A percentile compares a stretch with the other conserved stretches of the same genome.
Conservation (phyloP, 1,284 basidiomycete species). For the Tilletia indica region DNA sequence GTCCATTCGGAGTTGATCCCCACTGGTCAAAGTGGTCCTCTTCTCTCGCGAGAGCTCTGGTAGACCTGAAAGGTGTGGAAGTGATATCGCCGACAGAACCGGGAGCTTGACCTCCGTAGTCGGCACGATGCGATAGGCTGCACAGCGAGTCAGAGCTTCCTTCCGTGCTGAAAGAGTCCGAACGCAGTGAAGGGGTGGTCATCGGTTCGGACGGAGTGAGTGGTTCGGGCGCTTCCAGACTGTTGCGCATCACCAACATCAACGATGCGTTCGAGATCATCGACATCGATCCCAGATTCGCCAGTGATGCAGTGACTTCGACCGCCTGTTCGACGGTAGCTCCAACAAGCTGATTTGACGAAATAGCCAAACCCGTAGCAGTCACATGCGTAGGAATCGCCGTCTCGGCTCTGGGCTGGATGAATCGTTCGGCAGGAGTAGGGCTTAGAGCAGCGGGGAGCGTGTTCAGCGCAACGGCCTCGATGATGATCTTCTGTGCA, state of each 20-base stretch:
- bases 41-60: too few species aligned
- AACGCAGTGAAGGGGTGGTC: background rate
- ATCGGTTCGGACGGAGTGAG: background rate
- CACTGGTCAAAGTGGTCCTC: background rate
- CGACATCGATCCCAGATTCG: background rate
- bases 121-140: too few species aligned
- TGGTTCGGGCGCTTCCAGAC: background rate
- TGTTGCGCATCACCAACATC: constrained; percentile 9
- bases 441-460: too few species aligned
- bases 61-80: too few species aligned
- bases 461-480: too few species aligned
- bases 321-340: background rate
- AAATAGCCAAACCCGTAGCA: too few species aligned
- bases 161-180: constrained; percentile 9
- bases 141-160: background rate
- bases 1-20: background rate
- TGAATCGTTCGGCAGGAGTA: too few species aligned
- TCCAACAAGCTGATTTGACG: background rate
- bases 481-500: too few species aligned
- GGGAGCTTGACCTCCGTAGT: too few species aligned
- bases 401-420: too few species aligned
- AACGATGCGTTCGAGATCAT: background rate
- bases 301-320: background rate
- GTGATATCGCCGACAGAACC: too few species aligned
- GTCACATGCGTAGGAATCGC: too few species aligned